Conservation (phyloP, 352 stramenopile species). For the Pythium angustatum region DNA sequence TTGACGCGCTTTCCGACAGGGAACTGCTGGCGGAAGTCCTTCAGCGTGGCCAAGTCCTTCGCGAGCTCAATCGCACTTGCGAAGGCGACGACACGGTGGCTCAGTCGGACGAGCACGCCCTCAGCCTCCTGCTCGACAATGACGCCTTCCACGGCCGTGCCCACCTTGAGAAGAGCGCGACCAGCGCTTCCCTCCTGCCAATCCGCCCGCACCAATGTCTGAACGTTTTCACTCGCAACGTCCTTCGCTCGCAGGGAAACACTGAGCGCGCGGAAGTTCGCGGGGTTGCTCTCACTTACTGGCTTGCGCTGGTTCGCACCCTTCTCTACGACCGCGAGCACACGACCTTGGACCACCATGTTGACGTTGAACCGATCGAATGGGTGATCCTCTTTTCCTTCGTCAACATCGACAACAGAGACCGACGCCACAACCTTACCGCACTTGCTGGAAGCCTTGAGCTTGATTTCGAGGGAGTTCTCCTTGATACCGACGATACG, state of each 20-base stretch:
- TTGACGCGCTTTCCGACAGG: slow-evolving; percentile 76
- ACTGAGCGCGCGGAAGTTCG: slow-evolving; percentile 70
- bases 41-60: slow-evolving; percentile 53
- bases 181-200: slow-evolving; percentile 75
- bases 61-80: slow-evolving; percentile 71
- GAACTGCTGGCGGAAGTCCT: slow-evolving; percentile 67
- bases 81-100: slow-evolving; percentile 68
- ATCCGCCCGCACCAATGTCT: slow-evolving; percentile 64
- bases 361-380: slow-evolving; percentile 84
- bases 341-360: slow-evolving; percentile 62
- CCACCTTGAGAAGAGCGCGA: slow-evolving; percentile 60
- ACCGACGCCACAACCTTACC: slow-evolving; percentile 79
- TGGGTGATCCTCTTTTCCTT: slow-evolving; percentile 52
- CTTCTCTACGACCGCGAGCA: slow-evolving; percentile 71
- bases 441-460: slow-evolving; percentile 70
- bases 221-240: slow-evolving; percentile 37
- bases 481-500: slow-evolving; percentile 79
- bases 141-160: slow-evolving; percentile 64
- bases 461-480: slow-evolving; percentile 78
- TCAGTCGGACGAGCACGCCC: slow-evolving; percentile 65
- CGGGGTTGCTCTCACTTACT: slow-evolving; percentile 72
- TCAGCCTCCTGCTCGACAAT: slow-evolving; percentile 65
- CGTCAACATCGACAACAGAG: slow-evolving; percentile 85
- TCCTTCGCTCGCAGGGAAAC: slow-evolving; percentile 71
- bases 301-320: slow-evolving; percentile 86